phyloP scores from a whole-genome alignment of 768 basidiomycete genomes.

The Lentinula raphanica region DNA sequence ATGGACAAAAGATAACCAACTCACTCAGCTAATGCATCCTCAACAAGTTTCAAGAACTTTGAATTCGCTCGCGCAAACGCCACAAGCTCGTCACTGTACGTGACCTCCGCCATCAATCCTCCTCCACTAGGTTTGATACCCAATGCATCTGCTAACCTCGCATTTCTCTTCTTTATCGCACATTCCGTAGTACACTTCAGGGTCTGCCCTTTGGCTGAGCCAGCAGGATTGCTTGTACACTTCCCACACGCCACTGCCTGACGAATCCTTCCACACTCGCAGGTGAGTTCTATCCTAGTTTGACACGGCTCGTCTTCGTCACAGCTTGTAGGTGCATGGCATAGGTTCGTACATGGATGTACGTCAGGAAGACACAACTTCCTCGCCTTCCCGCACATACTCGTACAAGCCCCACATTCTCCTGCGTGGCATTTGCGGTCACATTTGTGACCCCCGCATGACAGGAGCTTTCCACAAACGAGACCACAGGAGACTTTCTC shows the following conservation, averaged over 20 bases:
- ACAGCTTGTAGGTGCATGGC: conserved; percentile 88
- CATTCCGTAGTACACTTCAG: conserved; percentile 84
- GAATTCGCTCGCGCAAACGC: conserved; percentile 54
- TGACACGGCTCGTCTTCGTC: conserved; percentile 76
- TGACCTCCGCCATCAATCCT: conserved; percentile 16
- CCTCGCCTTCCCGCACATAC: conserved; percentile 81
- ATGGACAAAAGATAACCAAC: conserved; percentile 23
- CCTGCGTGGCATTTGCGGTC: conserved; percentile 77
- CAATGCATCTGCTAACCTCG: conserved; percentile 82
- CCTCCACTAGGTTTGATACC: conserved; percentile 64
- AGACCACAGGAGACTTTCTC: conserved; percentile 83
- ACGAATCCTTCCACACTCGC: conserved; percentile 79
- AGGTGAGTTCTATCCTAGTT: conserved; percentile 59
- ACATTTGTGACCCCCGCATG: conserved; percentile 89
- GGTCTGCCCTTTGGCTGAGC: conserved; percentile 27
- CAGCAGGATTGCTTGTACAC: conserved; percentile 37
- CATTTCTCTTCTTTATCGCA: conserved; percentile 79
- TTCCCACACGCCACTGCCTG: conserved; percentile 73
- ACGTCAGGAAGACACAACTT: conserved; percentile 70
- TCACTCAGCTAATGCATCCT: conserved; percentile 79
- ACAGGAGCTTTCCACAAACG: conserved; percentile 71
- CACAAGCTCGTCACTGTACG: conserved; percentile 59
- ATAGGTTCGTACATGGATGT: conserved; percentile 73
- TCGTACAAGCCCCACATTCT: conserved; percentile 71
- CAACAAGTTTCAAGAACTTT: conserved; percentile 69